Evolutionary conservation across 1,284 basidiomycete species (phyloP), one percentile per base, ranked within the genome.

Genomic region (Ceratobasidium sp.): DNA sequence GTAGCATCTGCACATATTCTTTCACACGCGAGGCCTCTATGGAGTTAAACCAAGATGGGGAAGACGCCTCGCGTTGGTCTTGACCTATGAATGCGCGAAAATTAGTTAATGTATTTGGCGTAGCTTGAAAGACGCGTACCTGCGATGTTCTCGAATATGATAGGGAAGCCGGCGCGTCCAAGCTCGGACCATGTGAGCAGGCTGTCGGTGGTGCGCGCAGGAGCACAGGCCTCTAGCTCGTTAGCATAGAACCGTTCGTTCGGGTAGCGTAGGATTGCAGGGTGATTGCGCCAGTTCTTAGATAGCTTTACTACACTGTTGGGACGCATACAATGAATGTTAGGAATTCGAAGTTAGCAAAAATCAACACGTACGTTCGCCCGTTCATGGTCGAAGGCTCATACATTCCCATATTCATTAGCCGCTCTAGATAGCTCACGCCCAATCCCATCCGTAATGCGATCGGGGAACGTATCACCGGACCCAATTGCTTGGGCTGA

Each of bases 41-140:
- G 44, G 86, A 82, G 73, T 90, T 91, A 81, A 89, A 89, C 80
- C 88, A 90, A 0, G 89, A 90, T 0, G 88, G 89, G 0, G 88
- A 89, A 0, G 83, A 84, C 2, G 83, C 84, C 77, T 91, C 88
- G 5, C 88, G 84, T 44, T 85, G 82, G 75, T 91, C 89, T 73
- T 86, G 23, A 11, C 76, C 76, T 76, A 44, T 18, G n/a, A 49
- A 46, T n/a, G 28, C 13, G 35, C 35, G 11, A 18, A 38, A 0
- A 18, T 62, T 21, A 62, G 30, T 9, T 35, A 18, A 28, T 43
- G 32, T 23, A n/a, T 61, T 47, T 44, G 41, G 46, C 3, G 5
- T n/a, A 16, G 23, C 16, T 1, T 59, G 46, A 13, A 41, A n/a
- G 23, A 64, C 13, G 21, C 52, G 63, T 85, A n/a, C 89, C 89